These are phyloP conservation scores for Wickerhamiella domercqiae DNA, from an alignment of 805 yeast genomes.

Conservation along the genomic window DNA sequence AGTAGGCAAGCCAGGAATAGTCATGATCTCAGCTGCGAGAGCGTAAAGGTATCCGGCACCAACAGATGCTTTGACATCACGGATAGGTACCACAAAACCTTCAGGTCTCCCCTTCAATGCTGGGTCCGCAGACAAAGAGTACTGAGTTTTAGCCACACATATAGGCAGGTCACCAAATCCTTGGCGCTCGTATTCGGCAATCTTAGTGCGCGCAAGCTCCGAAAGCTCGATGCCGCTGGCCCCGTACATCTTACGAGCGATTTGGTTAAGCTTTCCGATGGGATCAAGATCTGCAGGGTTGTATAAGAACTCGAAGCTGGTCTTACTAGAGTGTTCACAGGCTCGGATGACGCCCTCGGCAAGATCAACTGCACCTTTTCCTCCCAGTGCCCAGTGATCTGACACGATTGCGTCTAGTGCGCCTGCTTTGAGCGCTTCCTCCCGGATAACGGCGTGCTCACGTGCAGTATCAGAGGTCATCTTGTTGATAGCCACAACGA, in stretches of 20 bases:
- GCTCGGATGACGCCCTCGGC: conserved; percentile 76
- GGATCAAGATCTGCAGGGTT: conserved; percentile 49
- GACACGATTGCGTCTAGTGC: conserved; percentile 83
- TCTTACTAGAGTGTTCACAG: conserved; percentile 25
- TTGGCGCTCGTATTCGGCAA: conserved; percentile 66
- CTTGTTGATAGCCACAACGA: conserved; percentile 84
- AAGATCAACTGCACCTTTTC: conserved; percentile 69
- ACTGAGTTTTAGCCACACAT: conserved; percentile 96
- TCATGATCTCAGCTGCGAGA: conserved; percentile 90
- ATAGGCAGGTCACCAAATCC: conserved; percentile 86
- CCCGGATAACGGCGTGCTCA: conserved; percentile 66
- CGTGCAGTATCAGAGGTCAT: conserved; percentile 68
- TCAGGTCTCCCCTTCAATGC: conserved; percentile 86
- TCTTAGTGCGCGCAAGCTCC: conserved; percentile 66
- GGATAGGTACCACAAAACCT: conserved; percentile 84
- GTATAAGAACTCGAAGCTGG: conserved; percentile 42
- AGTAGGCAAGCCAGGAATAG: conserved; percentile 94
- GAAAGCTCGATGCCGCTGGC: conserved; percentile 71
- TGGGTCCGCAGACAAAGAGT: conserved; percentile 90
- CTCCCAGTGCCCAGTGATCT: conserved; percentile 94
- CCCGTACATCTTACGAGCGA: conserved; percentile 85
- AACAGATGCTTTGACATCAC: conserved; percentile 84
- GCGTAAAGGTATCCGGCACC: conserved; percentile 98
- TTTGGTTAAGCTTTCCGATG: conserved; percentile 61
- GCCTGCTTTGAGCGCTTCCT: conserved; percentile 78